Evolutionary conservation across 148 eudicot species (phyloP).

Genomic region (Vaccinium macrocarpon): DNA sequence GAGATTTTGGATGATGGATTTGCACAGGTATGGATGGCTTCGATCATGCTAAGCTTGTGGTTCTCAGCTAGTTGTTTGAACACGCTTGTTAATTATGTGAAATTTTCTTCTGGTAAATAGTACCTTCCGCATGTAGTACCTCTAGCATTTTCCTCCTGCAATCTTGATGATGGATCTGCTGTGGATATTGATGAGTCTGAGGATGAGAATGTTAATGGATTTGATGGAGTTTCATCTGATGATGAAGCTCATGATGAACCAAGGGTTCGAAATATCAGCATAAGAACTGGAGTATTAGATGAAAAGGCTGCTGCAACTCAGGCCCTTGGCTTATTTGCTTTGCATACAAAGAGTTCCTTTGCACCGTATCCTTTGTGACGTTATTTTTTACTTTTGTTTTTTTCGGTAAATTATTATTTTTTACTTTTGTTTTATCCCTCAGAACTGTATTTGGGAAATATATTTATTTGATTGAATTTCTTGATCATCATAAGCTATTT

Average conservation of each 20-base stretch:
- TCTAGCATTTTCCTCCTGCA: constrained; percentile 82
- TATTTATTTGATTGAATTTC: constrained; percentile 17
- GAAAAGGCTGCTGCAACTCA: constrained; percentile 99
- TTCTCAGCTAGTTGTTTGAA: constrained; percentile 7
- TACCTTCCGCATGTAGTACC: constrained; percentile 97
- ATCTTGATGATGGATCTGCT: constrained; percentile 97
- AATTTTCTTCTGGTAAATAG: constrained; percentile 37
- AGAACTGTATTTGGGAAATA: not conserved
- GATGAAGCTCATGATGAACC: constrained; percentile 97
- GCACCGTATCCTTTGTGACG: constrained; percentile 81
- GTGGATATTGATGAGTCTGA: constrained; percentile 85
- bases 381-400: not conserved
- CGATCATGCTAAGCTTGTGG: not conserved
- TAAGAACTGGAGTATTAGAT: constrained; percentile 94
- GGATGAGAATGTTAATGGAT: constrained; percentile 72
- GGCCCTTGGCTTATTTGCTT: constrained; percentile 87
- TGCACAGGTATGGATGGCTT: constrained; percentile 51
- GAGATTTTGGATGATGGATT: constrained; percentile 92
- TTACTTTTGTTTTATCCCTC: not conserved
- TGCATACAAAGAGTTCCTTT: constrained; percentile 77
- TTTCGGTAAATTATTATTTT: too few species aligned
- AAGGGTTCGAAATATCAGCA: constrained; percentile 87
- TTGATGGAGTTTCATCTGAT: constrained; percentile 95
- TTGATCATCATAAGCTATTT: constrained; percentile 63
- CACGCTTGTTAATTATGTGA: not conserved